Evolutionary conservation across 768 basidiomycete genomes (phyloP), one percentile per base, ranked within the genome.

Genomic region (Plicaturopsis crispa): DNA sequence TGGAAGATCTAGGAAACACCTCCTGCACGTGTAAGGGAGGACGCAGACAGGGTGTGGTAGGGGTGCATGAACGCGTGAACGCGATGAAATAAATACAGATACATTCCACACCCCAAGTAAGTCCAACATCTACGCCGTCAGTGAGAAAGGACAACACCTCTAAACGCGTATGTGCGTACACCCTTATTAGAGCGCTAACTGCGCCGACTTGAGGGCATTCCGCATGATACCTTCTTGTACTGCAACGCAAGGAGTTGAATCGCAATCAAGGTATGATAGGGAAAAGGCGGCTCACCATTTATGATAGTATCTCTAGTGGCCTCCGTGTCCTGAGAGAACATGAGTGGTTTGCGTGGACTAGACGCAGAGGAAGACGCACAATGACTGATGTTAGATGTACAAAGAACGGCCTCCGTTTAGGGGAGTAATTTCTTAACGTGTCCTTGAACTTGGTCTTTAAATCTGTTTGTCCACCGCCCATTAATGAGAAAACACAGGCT

Each of bases 381-480:
- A 87, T 74, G 36, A 86, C 83, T 34, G 83, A 82, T 24, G 85
- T 88, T 28, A 82, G 66, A 63, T 86, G 80, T 36, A 79, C 68
- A 47, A 76, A 81, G 56, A 84, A 84, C 1, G 75, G 71, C 4
- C 85, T 71, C 26, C 73, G 70, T 19, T 73, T 66, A 11, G 81
- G 79, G 1, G 84, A 84, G 46, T 69, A 60, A 31, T 69, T 65
- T 44, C 70, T 75, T 32, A 70, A 68, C 24, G 85, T 81, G 38
- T 87, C 84, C 51, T 75, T 83, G 58, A 88, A 87, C 51, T 86
- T 82, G 41, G 79, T 74, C 47, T 80, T 77, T 57, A 88, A 85
- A 56, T 87, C 85, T 88, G 24, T 17, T 6, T 4, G 22, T 22
- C 13, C 46, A n/a, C 16, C 24, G 26, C 34, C 24, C 16, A 24